phyloP scores from a whole-genome alignment of 73 alveolate species.

The Tetrahymena borealis region DNA sequence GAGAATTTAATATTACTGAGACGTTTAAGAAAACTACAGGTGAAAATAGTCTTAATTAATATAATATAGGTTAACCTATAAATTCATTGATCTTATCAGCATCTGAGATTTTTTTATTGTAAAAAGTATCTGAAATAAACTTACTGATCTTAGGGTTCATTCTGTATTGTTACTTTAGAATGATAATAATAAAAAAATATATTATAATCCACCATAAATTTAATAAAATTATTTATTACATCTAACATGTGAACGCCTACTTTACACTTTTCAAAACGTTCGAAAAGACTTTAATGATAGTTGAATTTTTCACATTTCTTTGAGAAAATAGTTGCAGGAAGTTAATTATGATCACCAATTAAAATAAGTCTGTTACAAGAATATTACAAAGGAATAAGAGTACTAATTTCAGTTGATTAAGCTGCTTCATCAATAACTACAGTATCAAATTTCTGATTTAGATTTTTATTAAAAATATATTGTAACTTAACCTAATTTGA shows the following conservation, averaged over 20 bases:
- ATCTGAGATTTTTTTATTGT: slow-evolving; percentile 24
- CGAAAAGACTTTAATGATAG: slow-evolving; percentile 51
- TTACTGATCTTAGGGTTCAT: slow-evolving; percentile 45
- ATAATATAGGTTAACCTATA: slow-evolving; percentile 25
- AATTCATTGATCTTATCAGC: slow-evolving; percentile 11
- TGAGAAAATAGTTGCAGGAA: slow-evolving; percentile 60
- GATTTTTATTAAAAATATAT: not conserved
- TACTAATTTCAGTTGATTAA: slow-evolving; percentile 49
- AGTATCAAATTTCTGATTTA: slow-evolving; percentile 42
- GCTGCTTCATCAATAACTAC: slow-evolving; percentile 79
- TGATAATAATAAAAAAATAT: not conserved
- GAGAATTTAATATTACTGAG: not conserved
- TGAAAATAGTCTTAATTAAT: slow-evolving; percentile 17
- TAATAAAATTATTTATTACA: not conserved
- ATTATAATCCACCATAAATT: not conserved
- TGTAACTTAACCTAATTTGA: not conserved
- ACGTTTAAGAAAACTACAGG: slow-evolving; percentile 43
- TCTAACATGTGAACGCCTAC: slow-evolving; percentile 26
- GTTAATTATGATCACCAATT: slow-evolving; percentile 67
- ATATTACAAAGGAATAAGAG: slow-evolving; percentile 59
- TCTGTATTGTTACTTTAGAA: slow-evolving; percentile 44
- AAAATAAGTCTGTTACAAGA: slow-evolving; percentile 49
- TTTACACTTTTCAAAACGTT: slow-evolving; percentile 44
- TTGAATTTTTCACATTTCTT: slow-evolving; percentile 30
- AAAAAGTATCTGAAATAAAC: slow-evolving; percentile 43